phyloP scores from a whole-genome alignment of 805 yeast genomes.

The Candida awuae region DNA sequence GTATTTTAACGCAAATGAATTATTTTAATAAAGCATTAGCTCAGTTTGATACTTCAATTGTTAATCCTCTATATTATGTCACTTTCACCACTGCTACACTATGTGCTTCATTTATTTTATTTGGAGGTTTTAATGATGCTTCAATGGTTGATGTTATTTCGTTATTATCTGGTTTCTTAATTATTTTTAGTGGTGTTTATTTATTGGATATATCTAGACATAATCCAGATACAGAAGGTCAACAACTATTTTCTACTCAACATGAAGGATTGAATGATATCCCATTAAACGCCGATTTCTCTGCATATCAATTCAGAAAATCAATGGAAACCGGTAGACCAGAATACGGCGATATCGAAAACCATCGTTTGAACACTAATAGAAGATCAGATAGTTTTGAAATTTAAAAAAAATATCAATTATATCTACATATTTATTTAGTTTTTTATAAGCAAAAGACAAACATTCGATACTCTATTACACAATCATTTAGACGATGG shows the following conservation, averaged over 20 bases:
- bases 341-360: constrained; percentile 19
- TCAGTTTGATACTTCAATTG: constrained; percentile 87
- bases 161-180: constrained; percentile 73
- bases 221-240: constrained; percentile 38
- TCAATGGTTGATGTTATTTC: constrained; percentile 74
- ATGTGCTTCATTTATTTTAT: constrained; percentile 76
- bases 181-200: constrained; percentile 83
- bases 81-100: constrained; percentile 85
- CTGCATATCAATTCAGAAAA: constrained; percentile 64
- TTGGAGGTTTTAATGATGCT: constrained; percentile 81
- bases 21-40: constrained; percentile 90
- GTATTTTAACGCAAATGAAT: constrained; percentile 88
- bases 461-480: background rate
- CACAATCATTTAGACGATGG: too few relatives aligned
- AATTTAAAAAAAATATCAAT: constrained; percentile 4
- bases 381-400: constrained; percentile 59
- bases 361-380: constrained; percentile 32
- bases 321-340: constrained; percentile 50
- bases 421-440: background rate
- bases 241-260: constrained; percentile 33
- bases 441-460: background rate
- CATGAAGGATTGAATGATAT: constrained; percentile 50
- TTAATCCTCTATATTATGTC: constrained; percentile 84
- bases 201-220: constrained; percentile 71
- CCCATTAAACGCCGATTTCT: constrained; percentile 80